These are phyloP conservation scores for Typha latifolia DNA, from an alignment of 176 grass and related monocot species.

Conservation along the genomic window DNA sequence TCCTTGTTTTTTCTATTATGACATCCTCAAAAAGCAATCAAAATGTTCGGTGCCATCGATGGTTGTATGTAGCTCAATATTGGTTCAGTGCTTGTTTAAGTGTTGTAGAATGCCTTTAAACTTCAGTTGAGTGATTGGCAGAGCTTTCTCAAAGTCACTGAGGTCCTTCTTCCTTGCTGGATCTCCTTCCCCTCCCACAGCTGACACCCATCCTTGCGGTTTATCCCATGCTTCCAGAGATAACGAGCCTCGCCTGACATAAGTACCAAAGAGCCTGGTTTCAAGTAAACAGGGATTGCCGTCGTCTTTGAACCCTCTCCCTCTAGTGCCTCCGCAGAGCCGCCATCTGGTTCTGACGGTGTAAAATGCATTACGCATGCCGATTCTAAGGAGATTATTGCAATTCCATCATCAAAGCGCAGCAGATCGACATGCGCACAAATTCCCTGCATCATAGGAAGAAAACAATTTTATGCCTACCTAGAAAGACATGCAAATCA, in stretches of 20 bases:
- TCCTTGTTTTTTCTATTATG: conserved; percentile 1
- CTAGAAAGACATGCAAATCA: neutral
- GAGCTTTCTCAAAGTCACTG: conserved; percentile 55
- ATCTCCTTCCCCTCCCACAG: conserved; percentile 48
- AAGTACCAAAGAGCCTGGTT: conserved; percentile 64
- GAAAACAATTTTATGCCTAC: neutral
- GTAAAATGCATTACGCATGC: conserved; percentile 65
- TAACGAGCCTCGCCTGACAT: conserved; percentile 72
- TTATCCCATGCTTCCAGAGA: conserved; percentile 74
- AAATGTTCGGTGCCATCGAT: neutral
- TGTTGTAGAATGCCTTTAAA: neutral
- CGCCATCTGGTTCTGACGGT: conserved; percentile 8
- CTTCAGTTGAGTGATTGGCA: conserved; percentile 10
- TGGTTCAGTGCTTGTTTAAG: neutral
- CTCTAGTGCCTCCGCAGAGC: neutral
- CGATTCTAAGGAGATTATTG: conserved; percentile 71
- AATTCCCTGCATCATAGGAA: conserved; percentile 41
- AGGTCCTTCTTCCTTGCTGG: conserved; percentile 45
- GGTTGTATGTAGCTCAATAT: neutral
- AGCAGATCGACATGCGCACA: conserved; percentile 87
- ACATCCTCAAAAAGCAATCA: conserved; percentile 2
- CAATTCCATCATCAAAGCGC: conserved; percentile 75
- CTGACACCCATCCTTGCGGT: conserved; percentile 51
- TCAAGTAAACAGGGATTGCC: conserved; percentile 37
- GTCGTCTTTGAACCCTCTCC: neutral